These are phyloP conservation scores for Hebeloma cylindrosporum DNA, from an alignment of 768 basidiomycete species.

Conservation along the genomic window DNA sequence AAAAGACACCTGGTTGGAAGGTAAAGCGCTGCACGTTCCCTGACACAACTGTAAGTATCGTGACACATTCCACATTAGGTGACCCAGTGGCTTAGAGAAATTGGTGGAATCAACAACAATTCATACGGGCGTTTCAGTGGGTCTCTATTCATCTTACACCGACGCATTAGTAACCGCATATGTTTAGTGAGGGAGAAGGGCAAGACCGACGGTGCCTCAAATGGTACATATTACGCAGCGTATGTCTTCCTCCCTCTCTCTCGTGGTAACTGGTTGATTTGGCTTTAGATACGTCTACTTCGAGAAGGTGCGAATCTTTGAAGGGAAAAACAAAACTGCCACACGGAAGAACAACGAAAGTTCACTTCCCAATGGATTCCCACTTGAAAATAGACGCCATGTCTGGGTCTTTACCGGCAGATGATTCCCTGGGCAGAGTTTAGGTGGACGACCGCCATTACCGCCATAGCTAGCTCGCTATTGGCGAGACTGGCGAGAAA, in stretches of 20 bases:
- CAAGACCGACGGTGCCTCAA: conserved; percentile 40
- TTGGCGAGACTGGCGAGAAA: no score
- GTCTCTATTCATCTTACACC: conserved; percentile 11
- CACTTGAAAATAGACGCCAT: conserved; percentile 26
- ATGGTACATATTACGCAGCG: conserved; percentile 47
- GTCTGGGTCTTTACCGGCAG: conserved; percentile 15
- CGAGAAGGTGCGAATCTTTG: conserved; percentile 45
- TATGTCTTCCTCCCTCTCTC: conserved; percentile 24
- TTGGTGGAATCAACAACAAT: conserved; percentile 46
- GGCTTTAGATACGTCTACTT: conserved; percentile 44
- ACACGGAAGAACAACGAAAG: conserved; percentile 37
- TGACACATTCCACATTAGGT: no score
- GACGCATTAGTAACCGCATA: background rate
- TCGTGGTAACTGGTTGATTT: background rate
- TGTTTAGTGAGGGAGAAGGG: conserved; percentile 41
- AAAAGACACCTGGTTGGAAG: conserved; percentile 44
- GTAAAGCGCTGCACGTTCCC: conserved; percentile 19
- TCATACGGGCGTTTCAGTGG: conserved; percentile 45
- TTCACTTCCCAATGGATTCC: conserved; percentile 26
- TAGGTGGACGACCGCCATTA: no score
- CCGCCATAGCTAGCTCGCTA: no score
- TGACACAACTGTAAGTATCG: background rate
- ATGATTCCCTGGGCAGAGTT: background rate
- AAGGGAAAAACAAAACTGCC: conserved; percentile 48
- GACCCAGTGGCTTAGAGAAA: conserved; percentile 45